Percentiles rank a stretch among this genome's conserved stretches.
These are phyloP conservation scores for Coccomyxa subellipsoidea DNA, from an alignment of 163 green algal genomes.

Conservation along the genomic window DNA sequence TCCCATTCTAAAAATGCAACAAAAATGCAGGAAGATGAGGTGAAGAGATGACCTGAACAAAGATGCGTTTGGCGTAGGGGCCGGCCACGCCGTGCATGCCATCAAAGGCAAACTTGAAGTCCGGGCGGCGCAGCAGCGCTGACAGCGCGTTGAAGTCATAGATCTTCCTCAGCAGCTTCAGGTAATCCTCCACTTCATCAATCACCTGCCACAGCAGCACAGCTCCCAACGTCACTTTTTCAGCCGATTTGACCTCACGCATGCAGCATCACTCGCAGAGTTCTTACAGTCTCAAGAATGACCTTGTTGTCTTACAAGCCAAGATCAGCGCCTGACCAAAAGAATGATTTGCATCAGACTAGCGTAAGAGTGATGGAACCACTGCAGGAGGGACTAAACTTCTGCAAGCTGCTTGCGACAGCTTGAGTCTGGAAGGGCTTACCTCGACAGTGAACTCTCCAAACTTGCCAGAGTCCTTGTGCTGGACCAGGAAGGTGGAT, in stretches of 20 bases:
- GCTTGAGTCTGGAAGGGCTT: neutral
- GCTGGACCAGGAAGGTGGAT: conserved; percentile 50
- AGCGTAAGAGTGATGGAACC: neutral
- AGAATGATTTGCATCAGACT: no score
- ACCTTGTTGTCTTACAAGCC: no score
- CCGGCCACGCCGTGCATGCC: conserved; percentile 85
- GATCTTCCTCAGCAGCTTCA: conserved; percentile 69
- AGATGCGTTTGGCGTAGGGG: conserved; percentile 82
- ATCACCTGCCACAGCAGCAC: conserved; percentile 61
- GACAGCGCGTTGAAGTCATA: conserved; percentile 85
- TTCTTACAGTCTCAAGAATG: no score
- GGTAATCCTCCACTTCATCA: conserved; percentile 81
- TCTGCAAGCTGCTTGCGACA: no score
- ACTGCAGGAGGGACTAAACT: no score
- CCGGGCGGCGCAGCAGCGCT: conserved; percentile 55
- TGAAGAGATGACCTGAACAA: conserved; percentile 47
- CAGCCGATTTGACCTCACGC: no score
- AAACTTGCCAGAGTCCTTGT: conserved; percentile 1
- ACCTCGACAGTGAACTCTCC: conserved; percentile 63
- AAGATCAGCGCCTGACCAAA: no score
- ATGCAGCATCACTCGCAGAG: no score
- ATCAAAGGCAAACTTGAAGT: conserved; percentile 86
- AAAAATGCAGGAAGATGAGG: no score
- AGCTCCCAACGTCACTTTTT: no score
- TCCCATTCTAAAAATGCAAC: no score